Base-by-base conservation (phyloP, 129 eudicot species). In the Flaveria ramosissima region DNA sequence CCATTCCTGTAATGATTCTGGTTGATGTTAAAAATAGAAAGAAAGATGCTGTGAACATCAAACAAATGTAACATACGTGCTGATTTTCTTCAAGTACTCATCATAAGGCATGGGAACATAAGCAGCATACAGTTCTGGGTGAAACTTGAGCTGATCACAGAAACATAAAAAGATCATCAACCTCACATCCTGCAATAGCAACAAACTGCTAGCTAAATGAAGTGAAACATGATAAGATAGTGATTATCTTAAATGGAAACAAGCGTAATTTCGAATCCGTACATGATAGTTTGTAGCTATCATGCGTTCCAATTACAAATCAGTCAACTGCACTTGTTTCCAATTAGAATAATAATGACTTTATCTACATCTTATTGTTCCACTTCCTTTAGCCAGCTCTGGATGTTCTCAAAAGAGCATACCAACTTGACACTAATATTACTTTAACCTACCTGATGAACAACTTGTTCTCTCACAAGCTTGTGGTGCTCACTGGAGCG, bases 31-130 rank as follows among this genome's bases (percentile, higher is more conserved):
- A 12, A 43, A 74, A 55, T 15, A 62, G 46, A 45, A 66, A 67
- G 13, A 9, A 26, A 26, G 36, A 36, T 3, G n/a, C 3, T 12
- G 43, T 23, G 17, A 12, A 39, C 13, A 9, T 12, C 51, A 27
- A 64, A 55, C 15, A 68, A 12, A 74, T 62, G 51, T 56, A 61
- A 53, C 51, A 0, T 91, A 89, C 97, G 78, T 83, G 88, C 89
- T 85, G 72, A 92, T 89, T 75, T 78, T 83, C 78, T 85, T 85
- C 83, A 92, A 77, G 83, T 92, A 89, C 0, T 89, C 96, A 39
- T 80, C 83, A 61, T 85, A 92, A 77, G 80, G 83, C 97, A 89
- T 89, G 7, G 96, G 97, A 77, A 92, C 97, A 80, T 89, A 92
- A 69, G 89, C 91, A 9, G 87, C 95, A 68, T 92, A 92, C 81